Percentiles rank a stretch among this genome's conserved stretches.
phyloP scores from a whole-genome alignment of 768 basidiomycete genomes.

The Boletus barrowsii region DNA sequence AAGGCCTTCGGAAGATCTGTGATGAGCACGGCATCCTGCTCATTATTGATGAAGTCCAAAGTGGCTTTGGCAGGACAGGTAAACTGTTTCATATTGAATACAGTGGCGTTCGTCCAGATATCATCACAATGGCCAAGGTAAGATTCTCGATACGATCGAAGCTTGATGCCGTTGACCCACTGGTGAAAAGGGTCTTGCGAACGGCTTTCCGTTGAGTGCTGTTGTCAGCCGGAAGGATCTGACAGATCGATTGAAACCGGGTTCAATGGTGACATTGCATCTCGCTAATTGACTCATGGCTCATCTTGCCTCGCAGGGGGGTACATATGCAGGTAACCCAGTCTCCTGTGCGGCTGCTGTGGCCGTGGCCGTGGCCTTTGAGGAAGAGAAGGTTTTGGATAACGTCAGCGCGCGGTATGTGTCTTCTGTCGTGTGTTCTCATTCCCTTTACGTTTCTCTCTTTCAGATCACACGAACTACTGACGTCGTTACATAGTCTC shows the following conservation, averaged over 20 bases:
- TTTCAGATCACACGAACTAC: conserved; percentile 68
- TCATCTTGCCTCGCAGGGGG: conserved; percentile 48
- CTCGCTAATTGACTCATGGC: neutral
- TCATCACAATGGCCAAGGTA: conserved; percentile 87
- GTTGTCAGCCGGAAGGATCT: conserved; percentile 78
- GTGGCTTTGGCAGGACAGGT: conserved; percentile 87
- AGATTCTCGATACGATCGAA: neutral
- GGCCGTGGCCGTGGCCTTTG: conserved; percentile 75
- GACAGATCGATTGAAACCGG: conserved; percentile 73
- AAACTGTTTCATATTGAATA: conserved; percentile 79
- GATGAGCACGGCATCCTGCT: conserved; percentile 83
- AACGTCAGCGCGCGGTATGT: conserved; percentile 73
- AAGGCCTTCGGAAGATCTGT: conserved; percentile 79
- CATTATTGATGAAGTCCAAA: conserved; percentile 85
- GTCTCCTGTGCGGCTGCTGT: conserved; percentile 90
- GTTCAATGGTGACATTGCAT: conserved; percentile 60
- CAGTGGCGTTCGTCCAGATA: conserved; percentile 83
- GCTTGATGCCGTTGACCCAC: conserved; percentile 5
- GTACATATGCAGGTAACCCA: conserved; percentile 90
- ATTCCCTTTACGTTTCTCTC: conserved; percentile 1
- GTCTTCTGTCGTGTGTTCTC: neutral
- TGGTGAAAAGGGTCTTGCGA: conserved; percentile 63
- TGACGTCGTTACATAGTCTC: conserved; percentile 55
- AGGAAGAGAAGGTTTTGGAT: conserved; percentile 74
- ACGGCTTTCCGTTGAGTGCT: conserved; percentile 92